Evolutionary conservation across 148 eudicot species (phyloP), one percentile per base, ranked within the genome.

Genomic region (Diospyros lotus): DNA sequence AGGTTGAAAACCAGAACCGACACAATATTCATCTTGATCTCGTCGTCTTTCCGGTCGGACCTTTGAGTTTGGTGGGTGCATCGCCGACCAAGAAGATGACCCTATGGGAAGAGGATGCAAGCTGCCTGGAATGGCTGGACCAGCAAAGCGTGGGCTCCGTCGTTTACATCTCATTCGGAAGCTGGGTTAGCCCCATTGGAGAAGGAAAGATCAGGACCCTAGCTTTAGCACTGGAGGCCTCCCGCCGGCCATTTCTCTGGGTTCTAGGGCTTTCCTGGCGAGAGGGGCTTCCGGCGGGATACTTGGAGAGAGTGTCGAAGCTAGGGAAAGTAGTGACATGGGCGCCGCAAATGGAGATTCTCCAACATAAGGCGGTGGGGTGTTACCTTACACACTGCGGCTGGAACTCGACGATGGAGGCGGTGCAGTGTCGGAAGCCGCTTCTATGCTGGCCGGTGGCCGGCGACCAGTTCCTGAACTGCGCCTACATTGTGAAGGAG

Each of bases 141-240:
- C 62, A 77, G 51, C 91, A 91, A 74, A 65, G 64, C 28, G 79
- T 78, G 28, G 72, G 86, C 58, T 89, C 90, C 10, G 97, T 93
- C 0, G 55, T 93, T 17, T 93, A 93, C 78, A 75, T 91, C 9
- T 91, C 97, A 0, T 93, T 93, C 69, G 98, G 98, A 38, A 93
- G 94, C 71, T 93, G 98, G 98, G 92, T 89, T 53, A 84, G 91
- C 82, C 98, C 98, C 40, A 87, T 88, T 45, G 89, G 84, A 1
- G 88, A 87, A 74, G 59, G 58, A 2, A 87, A 93, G 68, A 81
- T 88, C 6, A 84, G 76, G 39, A 77, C 61, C 15, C 70, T 93
- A 51, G 97, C 98, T 17, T 58, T 78, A 64, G 79, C 97, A 0
- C 81, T 91, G 5, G 94, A 93, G 77, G 84, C 81, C 48, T 76